phyloP scores from a whole-genome alignment of 495 filamentous ascomycete genomes.

The Trichoderma reesei region DNA sequence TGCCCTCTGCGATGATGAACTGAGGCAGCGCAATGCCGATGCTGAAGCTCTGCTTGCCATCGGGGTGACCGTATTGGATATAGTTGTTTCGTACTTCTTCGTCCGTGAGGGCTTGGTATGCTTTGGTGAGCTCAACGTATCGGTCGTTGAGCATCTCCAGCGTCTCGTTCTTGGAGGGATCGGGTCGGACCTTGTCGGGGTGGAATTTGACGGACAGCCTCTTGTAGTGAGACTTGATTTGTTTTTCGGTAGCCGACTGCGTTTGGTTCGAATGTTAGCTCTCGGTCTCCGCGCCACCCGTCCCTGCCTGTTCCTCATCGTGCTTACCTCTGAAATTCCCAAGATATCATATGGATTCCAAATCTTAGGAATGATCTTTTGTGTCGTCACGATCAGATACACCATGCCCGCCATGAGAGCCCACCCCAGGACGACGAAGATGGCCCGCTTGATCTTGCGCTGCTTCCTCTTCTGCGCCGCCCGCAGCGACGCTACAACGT shows the following conservation, averaged over 20 bases:
- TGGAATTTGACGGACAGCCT: slow-evolving; percentile 77
- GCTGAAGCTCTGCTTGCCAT: slow-evolving; percentile 95
- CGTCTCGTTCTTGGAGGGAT: slow-evolving; percentile 81
- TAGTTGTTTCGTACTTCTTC: slow-evolving; percentile 96
- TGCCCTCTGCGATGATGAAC: slow-evolving; percentile 84
- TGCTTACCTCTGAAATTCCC: slow-evolving; percentile 66
- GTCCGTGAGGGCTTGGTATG: slow-evolving; percentile 93
- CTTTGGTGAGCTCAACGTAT: slow-evolving; percentile 92
- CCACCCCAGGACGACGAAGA: slow-evolving; percentile 69
- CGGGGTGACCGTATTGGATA: slow-evolving; percentile 88
- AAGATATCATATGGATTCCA: slow-evolving; percentile 97
- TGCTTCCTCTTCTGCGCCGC: slow-evolving; percentile 85
- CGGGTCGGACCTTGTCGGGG: slow-evolving; percentile 80
- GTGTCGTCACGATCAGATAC: slow-evolving; percentile 77
- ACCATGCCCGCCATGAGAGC: slow-evolving; percentile 82
- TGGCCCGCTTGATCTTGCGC: slow-evolving; percentile 74
- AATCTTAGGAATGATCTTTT: slow-evolving; percentile 61
- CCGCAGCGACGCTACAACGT: slow-evolving; percentile 75
- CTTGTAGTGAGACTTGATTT: slow-evolving; percentile 84
- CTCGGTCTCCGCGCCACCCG: neutral
- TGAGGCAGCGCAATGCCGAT: slow-evolving; percentile 95
- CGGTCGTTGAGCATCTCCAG: slow-evolving; percentile 71
- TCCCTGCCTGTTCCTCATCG: neutral
- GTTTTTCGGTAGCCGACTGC: slow-evolving; percentile 72
- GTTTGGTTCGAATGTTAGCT: neutral